These are phyloP conservation scores for Metarhizium album DNA, from an alignment of 2,329 filamentous ascomycete species.

Conservation along the genomic window DNA sequence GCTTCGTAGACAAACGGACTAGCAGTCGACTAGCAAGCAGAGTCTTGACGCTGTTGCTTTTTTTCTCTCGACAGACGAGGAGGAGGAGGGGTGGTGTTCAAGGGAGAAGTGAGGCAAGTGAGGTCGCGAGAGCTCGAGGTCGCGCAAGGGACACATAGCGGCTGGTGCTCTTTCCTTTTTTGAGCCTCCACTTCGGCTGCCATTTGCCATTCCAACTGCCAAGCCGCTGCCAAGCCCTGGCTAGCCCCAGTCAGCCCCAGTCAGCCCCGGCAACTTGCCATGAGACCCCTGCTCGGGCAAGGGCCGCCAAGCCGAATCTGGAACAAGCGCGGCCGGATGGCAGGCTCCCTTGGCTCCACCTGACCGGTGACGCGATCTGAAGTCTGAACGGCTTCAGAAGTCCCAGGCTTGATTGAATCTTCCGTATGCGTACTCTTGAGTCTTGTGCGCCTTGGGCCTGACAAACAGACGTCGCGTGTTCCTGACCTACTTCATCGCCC, in stretches of 20 bases:
- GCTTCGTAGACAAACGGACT: background rate
- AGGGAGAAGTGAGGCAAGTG: conserved; percentile 5
- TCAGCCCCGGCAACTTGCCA: background rate
- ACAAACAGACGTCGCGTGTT: conserved; percentile 3
- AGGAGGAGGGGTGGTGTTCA: background rate
- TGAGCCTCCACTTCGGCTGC: conserved; percentile 4
- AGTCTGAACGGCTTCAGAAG: background rate
- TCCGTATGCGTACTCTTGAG: background rate
- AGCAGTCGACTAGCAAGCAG: background rate
- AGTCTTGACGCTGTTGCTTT: background rate
- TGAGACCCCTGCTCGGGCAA: background rate
- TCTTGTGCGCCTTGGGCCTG: background rate
- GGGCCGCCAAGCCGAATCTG: background rate
- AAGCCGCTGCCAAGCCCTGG: background rate
- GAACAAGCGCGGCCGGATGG: background rate
- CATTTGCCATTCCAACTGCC: background rate
- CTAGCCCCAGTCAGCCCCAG: background rate
- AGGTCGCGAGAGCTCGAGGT: conserved; percentile 1
- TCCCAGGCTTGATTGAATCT: too few species aligned
- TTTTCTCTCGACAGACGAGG: background rate
- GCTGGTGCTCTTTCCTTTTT: conserved; percentile 7
- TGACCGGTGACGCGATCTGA: conserved; percentile 1
- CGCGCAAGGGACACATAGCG: conserved; percentile 9
- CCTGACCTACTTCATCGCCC: conserved; percentile 1
- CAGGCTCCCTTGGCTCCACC: background rate